Evolutionary conservation across 768 basidiomycete species (phyloP), one percentile per base, ranked within the genome.

Genomic region (Sarcodon sp.): DNA sequence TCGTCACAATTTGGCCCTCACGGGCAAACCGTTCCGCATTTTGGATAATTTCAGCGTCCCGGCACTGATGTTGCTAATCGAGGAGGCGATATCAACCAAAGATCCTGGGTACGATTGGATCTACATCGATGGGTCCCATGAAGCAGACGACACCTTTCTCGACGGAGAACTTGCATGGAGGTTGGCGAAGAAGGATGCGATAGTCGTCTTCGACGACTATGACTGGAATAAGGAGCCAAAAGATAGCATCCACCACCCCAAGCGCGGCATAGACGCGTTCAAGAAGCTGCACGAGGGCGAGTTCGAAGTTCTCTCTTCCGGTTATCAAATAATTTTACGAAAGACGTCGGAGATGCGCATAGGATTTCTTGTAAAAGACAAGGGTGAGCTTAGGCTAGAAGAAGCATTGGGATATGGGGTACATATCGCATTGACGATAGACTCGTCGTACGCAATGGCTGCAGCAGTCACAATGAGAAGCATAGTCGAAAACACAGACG

Each of bases 111-210:
- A 72, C 51, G 74, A 79, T 51, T 80, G 73, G 70, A 61, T 79
- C 12, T 79, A 80, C 52, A 56, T 79, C 43, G 76, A 79, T 48
- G 77, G 77, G 4, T 76, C 75, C 6, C 77, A 78, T 55, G 69
- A 73, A 46, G 73, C 77, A 7, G 74, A 75, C 51, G 79, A 79
- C 52, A 78, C 75, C 0, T 61, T 79, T 44, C 65, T 79, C n/a
- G 79, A 80, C 54, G 77, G 69, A 7, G 79, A 79, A 57, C 59
- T 79, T 33, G 69, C 66, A 1, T 79, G 77, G 77, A 64, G 79
- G 5, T 60, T 80, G 13, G 72, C 76, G 2, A 63, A 66, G 46
- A 65, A 69, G 33, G 72, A 68, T 6, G 73, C 73, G 4, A 60
- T 77, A 46, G 53, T 79, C 55, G 69, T 79, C 43, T 75, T 79